Evolutionary conservation across 1,139 yeast species (phyloP).

Genomic region (Candida pseudoviswanathii): DNA sequence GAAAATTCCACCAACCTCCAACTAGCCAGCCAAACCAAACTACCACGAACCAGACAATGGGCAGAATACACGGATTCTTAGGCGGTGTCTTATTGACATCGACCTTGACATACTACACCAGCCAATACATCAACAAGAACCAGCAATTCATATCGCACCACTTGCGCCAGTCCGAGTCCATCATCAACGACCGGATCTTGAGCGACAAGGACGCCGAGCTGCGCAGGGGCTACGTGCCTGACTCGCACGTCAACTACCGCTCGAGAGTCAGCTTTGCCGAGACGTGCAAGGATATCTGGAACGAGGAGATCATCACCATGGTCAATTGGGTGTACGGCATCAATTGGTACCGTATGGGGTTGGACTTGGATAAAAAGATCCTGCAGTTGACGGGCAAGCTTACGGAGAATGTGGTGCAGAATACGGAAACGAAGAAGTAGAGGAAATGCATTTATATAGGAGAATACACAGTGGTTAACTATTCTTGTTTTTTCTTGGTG

Average conservation of each 20-base stretch:
- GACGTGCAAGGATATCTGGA: slow-evolving; percentile 81
- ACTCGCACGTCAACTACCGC: slow-evolving; percentile 19
- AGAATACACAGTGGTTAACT: slow-evolving; percentile 1
- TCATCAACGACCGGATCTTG: slow-evolving; percentile 53
- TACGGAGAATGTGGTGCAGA: slow-evolving; percentile 25
- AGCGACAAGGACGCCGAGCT: slow-evolving; percentile 33
- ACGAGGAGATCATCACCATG: slow-evolving; percentile 66
- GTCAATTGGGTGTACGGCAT: slow-evolving; percentile 68
- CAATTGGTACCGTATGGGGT: slow-evolving; percentile 50
- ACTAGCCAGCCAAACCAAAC: not conserved
- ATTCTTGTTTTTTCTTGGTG: slow-evolving; percentile 16
- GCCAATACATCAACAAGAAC: slow-evolving; percentile 55
- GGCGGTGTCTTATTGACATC: slow-evolving; percentile 70
- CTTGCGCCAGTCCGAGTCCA: slow-evolving; percentile 49
- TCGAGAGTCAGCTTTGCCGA: slow-evolving; percentile 46
- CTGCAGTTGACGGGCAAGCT: slow-evolving; percentile 35
- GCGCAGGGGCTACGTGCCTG: not conserved
- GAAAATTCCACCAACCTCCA: not conserved
- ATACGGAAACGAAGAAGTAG: slow-evolving; percentile 8
- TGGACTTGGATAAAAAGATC: slow-evolving; percentile 38
- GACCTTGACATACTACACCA: slow-evolving; percentile 65
- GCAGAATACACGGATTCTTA: slow-evolving; percentile 69
- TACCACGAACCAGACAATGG: slow-evolving; percentile 32
- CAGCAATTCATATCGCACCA: slow-evolving; percentile 49
- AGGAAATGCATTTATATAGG: not conserved